Evolutionary conservation across 305 asterid genomes (phyloP), one percentile per base, ranked within the genome.

Genomic region (Fraxinus sp.): DNA sequence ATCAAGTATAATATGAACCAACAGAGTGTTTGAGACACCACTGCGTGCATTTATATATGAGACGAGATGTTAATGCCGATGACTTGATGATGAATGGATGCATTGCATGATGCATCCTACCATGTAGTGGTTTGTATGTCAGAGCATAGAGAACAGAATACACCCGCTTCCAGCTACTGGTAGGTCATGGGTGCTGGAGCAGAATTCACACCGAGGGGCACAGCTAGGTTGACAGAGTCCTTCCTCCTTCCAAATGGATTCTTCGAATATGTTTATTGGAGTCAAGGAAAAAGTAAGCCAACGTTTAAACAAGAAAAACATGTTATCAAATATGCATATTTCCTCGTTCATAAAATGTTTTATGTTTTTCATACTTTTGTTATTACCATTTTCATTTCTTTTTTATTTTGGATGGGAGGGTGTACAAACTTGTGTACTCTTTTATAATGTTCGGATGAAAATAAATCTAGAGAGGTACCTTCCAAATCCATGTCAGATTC

Each of bases 131-230:
- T 89, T 88, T 87, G 92, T 78, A 86, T 89, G 85, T 89, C 93
- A 91, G 88, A 80, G 94, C 91, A 86, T 91, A 92, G 87, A 83
- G 89, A 88, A 92, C 93, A 90, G 94, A 89, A 91, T 88, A 93
- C 97, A 88, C 89, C 95, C 98, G 98, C 95, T 94, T 90, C 90
- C 86, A 86, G 90, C 97, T 94, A 95, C 94, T 95, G 93, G 94
- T 95, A 93, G 86, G 87, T 86, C 92, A 91, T 83, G 44, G 91
- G 84, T 26, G 93, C 88, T 26, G 89, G 92, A 41, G 77, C 92
- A 84, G 97, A 97, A 62, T 92, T 95, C 84, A 88, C 88, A 85
- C 79, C 81, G 13, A 92, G 90, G 68, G 87, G 88, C 77, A 73
- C 90, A 41, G 64, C 89, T 79, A 80, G 87, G 88, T 92, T 82